phyloP scores from a whole-genome alignment of 1,139 yeast species.

The Geotrichum candidum region DNA sequence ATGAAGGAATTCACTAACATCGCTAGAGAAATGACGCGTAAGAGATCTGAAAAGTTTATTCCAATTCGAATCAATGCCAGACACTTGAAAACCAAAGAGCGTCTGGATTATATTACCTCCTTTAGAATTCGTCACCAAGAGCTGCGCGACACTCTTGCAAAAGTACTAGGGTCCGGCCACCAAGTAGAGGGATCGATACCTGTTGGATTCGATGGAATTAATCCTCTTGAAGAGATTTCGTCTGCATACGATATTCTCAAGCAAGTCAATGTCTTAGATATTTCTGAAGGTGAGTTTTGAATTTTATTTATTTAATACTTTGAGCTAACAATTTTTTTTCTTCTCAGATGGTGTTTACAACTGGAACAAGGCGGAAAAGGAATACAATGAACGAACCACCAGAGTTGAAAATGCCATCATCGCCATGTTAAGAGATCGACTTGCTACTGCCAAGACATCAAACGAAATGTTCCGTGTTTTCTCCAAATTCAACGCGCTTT shows the following conservation, averaged over 20 bases:
- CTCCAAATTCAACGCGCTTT: conserved; percentile 43
- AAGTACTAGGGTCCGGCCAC: conserved; percentile 30
- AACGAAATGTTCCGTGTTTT: conserved; percentile 49
- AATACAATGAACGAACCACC: conserved; percentile 41
- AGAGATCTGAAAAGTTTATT: conserved; percentile 66
- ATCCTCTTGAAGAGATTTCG: conserved; percentile 37
- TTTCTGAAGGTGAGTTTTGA: conserved; percentile 32
- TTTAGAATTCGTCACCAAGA: conserved; percentile 55
- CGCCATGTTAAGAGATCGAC: conserved; percentile 36
- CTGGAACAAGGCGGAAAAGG: conserved; percentile 41
- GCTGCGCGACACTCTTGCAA: conserved; percentile 38
- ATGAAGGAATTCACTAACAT: conserved; percentile 52
- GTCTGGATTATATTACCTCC: conserved; percentile 41
- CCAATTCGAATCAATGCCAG: conserved; percentile 53
- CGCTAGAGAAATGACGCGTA: conserved; percentile 70
- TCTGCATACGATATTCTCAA: conserved; percentile 41
- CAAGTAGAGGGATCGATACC: conserved; percentile 27
- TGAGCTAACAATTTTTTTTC: conserved; percentile 11
- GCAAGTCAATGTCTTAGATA: conserved; percentile 39
- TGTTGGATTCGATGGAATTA: conserved; percentile 25
- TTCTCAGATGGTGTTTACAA: conserved; percentile 29
- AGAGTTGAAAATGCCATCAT: conserved; percentile 45
- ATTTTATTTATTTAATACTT: neutral
- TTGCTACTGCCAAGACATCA: conserved; percentile 40
- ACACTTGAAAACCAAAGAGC: conserved; percentile 43